Percentiles rank a stretch among this genome's conserved stretches.
Conservation (phyloP, 192 early-diverging fungal species). For the Podila epicladia region DNA sequence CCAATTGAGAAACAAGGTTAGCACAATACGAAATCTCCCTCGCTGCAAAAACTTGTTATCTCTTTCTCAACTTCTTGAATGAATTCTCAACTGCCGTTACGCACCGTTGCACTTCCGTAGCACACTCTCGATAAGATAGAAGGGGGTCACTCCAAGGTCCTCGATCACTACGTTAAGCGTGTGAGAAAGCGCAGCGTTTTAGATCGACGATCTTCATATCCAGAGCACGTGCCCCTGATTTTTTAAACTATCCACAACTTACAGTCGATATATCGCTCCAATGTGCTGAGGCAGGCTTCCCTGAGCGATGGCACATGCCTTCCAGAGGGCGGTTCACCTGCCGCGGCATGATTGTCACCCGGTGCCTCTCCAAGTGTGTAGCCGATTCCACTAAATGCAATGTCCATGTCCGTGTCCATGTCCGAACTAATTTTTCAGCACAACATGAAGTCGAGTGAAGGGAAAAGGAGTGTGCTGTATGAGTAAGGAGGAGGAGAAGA, state of each 20-base stretch:
- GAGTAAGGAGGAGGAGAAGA: background rate
- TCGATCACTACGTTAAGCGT: constrained; percentile 18
- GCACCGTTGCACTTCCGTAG: constrained; percentile 44
- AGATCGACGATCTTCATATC: background rate
- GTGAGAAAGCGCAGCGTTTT: background rate
- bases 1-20: no score
- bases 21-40: no score
- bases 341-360: background rate
- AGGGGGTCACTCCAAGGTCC: constrained; percentile 46
- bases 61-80: background rate
- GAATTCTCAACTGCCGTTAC: background rate
- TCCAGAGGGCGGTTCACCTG: background rate
- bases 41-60: background rate
- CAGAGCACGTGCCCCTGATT: background rate
- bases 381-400: constrained; percentile 38
- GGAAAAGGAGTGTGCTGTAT: background rate
- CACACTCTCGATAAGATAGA: constrained; percentile 44
- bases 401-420: background rate
- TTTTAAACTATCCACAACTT: background rate
- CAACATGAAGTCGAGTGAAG: background rate
- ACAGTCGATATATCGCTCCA: constrained; percentile 47
- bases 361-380: constrained; percentile 25
- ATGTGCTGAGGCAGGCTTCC: constrained; percentile 27
- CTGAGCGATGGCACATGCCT: constrained; percentile 25
- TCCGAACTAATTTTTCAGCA: background rate